Conservation (phyloP, 2,329 filamentous ascomycete genomes). For the Pyrenophora tritici-repentis region DNA sequence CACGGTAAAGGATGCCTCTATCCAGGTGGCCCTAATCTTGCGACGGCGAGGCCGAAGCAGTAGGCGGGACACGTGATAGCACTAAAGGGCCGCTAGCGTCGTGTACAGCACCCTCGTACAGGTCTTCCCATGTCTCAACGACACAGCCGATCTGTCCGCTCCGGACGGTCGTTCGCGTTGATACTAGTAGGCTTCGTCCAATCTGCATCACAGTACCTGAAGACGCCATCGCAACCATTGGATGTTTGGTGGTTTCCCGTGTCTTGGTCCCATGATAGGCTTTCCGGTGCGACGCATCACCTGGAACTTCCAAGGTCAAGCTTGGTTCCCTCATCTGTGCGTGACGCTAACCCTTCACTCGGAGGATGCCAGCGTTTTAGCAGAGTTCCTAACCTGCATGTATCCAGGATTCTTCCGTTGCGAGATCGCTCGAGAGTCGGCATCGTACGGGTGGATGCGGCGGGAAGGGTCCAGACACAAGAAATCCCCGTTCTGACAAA, state of each 20-base stretch:
- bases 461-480: background rate
- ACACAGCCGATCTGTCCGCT: background rate
- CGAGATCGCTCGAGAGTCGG: background rate
- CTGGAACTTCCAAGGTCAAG: background rate
- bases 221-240: background rate
- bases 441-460: slow-evolving; percentile 1
- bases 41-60: background rate
- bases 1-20: background rate
- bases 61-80: slow-evolving; percentile 4
- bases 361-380: background rate
- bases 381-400: background rate
- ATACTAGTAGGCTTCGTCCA: background rate
- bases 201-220: background rate
- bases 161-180: background rate
- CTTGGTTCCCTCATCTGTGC: slow-evolving; percentile 21
- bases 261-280: slow-evolving; percentile 7
- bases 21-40: background rate
- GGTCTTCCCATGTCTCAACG: background rate
- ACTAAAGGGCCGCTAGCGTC: slow-evolving; percentile 2
- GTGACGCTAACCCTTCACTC: slow-evolving; percentile 1
- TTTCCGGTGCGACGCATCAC: slow-evolving; percentile 9
- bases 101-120: slow-evolving; percentile 8
- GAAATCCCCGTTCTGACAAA: background rate
- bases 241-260: slow-evolving; percentile 1
- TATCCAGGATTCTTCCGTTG: background rate